phyloP scores from a whole-genome alignment of 2,329 filamentous ascomycete species.

The Dendryphion nanum region DNA sequence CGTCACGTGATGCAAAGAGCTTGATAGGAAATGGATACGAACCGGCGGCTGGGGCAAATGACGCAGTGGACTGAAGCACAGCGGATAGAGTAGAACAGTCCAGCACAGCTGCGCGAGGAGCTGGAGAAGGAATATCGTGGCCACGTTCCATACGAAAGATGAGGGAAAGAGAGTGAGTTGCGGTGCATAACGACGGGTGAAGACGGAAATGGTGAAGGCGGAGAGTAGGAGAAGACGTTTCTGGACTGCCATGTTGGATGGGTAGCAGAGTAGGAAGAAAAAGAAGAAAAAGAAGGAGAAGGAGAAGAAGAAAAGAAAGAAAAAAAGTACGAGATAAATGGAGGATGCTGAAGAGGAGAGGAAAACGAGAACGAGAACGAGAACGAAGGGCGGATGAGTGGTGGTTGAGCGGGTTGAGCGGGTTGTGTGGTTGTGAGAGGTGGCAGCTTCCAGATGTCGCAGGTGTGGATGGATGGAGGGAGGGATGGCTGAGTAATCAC shows the following conservation, averaged over 20 bases:
- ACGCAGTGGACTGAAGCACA: slow-evolving; percentile 57
- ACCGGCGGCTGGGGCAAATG: slow-evolving; percentile 56
- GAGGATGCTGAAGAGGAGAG: background rate
- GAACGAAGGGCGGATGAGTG: background rate
- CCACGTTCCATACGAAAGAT: slow-evolving; percentile 40
- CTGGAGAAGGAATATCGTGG: slow-evolving; percentile 41
- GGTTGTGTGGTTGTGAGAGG: too few relatives aligned
- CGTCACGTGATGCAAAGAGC: background rate
- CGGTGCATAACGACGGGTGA: slow-evolving; percentile 34
- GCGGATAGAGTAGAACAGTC: slow-evolving; percentile 55
- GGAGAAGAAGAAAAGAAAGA: background rate
- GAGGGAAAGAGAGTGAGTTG: slow-evolving; percentile 23
- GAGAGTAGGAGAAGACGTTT: slow-evolving; percentile 27
- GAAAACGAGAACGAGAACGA: too few relatives aligned
- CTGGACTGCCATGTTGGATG: slow-evolving; percentile 22
- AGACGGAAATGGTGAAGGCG: slow-evolving; percentile 23
- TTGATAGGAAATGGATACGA: slow-evolving; percentile 18
- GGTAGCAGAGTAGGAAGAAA: background rate
- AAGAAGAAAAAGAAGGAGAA: background rate
- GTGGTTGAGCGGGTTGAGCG: background rate
- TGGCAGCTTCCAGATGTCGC: too few relatives aligned
- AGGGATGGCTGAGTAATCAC: too few relatives aligned
- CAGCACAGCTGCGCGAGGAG: slow-evolving; percentile 40
- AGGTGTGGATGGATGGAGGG: too few relatives aligned
- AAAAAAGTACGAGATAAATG: background rate